Evolutionary conservation across 2,329 filamentous ascomycete genomes (phyloP).

Genomic region (Exutisphaerella laricina): DNA sequence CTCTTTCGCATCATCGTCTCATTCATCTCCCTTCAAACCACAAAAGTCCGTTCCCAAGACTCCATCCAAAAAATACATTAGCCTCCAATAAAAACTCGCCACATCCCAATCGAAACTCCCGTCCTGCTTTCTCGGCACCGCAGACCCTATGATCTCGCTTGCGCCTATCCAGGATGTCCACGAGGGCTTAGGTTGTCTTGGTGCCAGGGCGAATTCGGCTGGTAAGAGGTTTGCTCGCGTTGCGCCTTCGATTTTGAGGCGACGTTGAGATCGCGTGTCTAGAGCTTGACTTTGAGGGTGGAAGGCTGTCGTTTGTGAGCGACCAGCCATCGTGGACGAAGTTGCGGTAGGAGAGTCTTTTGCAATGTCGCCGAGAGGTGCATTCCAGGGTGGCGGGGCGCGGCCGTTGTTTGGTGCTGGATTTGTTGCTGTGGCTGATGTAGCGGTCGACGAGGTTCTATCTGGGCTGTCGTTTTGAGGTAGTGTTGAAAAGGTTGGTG

Average conservation of each 20-base stretch:
- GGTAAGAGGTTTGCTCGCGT: slow-evolving; percentile 39
- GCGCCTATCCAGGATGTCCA: slow-evolving; percentile 38
- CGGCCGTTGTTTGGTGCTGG: slow-evolving; percentile 10
- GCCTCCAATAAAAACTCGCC: slow-evolving; percentile 56
- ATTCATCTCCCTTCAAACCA: slow-evolving; percentile 48
- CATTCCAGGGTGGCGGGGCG: background rate
- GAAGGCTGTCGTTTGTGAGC: slow-evolving; percentile 6
- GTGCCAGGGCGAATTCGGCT: slow-evolving; percentile 44
- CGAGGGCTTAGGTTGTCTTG: slow-evolving; percentile 37
- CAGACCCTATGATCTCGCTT: slow-evolving; percentile 63
- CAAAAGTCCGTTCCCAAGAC: slow-evolving; percentile 57
- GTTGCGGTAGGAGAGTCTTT: slow-evolving; percentile 12
- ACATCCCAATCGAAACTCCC: slow-evolving; percentile 72
- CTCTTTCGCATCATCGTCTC: too few relatives aligned
- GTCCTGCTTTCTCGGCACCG: slow-evolving; percentile 65
- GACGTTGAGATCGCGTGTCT: slow-evolving; percentile 19
- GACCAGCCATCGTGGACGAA: too few relatives aligned
- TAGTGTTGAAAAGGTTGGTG: slow-evolving; percentile 29
- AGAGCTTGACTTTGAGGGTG: slow-evolving; percentile 2
- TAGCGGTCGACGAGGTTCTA: slow-evolving; percentile 35
- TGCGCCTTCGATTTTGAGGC: slow-evolving; percentile 33
- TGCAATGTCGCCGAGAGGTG: background rate
- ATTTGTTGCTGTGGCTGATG: slow-evolving; percentile 40
- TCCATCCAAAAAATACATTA: slow-evolving; percentile 54
- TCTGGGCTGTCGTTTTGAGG: slow-evolving; percentile 28